A percentile compares a stretch with the other conserved stretches of the same genome.
These are phyloP conservation scores for Epichloe uncinata DNA, from an alignment of 2,329 filamentous ascomycete genomes.

Conservation along the genomic window DNA sequence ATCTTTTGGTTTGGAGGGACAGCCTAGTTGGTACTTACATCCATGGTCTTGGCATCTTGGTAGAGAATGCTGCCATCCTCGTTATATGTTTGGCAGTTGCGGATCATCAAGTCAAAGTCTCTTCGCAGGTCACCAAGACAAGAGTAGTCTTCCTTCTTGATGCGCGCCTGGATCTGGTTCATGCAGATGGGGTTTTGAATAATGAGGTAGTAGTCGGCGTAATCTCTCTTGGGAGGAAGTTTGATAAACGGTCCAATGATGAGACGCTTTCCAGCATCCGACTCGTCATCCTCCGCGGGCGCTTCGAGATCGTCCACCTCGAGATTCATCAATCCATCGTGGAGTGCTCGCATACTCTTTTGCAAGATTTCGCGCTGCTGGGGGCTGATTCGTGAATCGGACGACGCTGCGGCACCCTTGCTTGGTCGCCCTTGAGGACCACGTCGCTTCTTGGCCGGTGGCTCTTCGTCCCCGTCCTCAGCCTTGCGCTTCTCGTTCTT, in stretches of 20 bases:
- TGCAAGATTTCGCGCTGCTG: slow-evolving; percentile 69
- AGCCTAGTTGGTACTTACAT: slow-evolving; percentile 46
- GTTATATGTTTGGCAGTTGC: slow-evolving; percentile 91
- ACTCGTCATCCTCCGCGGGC: slow-evolving; percentile 42
- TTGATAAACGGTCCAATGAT: slow-evolving; percentile 94
- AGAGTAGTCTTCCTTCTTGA: slow-evolving; percentile 90
- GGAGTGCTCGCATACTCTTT: slow-evolving; percentile 61
- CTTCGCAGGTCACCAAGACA: slow-evolving; percentile 65
- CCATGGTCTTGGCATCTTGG: slow-evolving; percentile 82
- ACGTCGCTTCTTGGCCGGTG: slow-evolving; percentile 65
- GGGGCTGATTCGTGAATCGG: slow-evolving; percentile 39
- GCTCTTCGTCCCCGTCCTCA: slow-evolving; percentile 62
- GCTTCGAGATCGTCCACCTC: slow-evolving; percentile 62
- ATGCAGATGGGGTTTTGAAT: slow-evolving; percentile 91
- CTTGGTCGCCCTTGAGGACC: slow-evolving; percentile 59
- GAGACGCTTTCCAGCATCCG: slow-evolving; percentile 51
- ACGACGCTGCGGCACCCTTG: slow-evolving; percentile 27
- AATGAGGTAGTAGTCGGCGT: slow-evolving; percentile 89
- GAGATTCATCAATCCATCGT: slow-evolving; percentile 68
- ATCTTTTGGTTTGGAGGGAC: neutral
- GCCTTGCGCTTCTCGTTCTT: slow-evolving; percentile 82
- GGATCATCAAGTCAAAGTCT: slow-evolving; percentile 74
- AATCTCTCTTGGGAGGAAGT: slow-evolving; percentile 75
- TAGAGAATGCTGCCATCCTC: slow-evolving; percentile 90
- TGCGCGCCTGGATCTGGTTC: slow-evolving; percentile 87